Evolutionary conservation across 306 rosid genomes (phyloP), one percentile per base, ranked within the genome.

Genomic region (Vachellia collinsii): DNA sequence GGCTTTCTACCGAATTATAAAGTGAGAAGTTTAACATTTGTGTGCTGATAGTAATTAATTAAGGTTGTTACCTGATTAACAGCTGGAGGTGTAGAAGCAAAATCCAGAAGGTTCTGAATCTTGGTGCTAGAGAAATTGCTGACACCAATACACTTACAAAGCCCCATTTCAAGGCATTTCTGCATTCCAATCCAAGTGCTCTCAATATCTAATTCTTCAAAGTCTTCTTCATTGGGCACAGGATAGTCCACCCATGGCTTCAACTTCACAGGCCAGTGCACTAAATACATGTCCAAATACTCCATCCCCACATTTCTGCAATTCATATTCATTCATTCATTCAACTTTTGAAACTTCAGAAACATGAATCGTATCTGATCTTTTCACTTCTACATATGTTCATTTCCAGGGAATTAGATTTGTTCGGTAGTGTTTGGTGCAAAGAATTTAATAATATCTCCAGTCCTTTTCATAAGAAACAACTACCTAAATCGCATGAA

Each of bases 211-310:
- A 92, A 51, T 3, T 83, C 77, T 72, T 89, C 99, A 80, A 91
- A 94, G 70, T 92, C 97, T 23, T 89, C 92, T 77, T 91, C 97
- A 34, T 83, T 91, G 1, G 97, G 99, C 74, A 94, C 85, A 14
- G 92, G 81, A 67, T 89, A 79, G 72, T 86, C 65, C 64, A 88
- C 92, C 95, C 99, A 85, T 81, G 94, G 93, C 91, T 91, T 94
- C 84, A 94, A 80, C 78, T 90, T 91, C 9, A 92, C 88, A 34
- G 97, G 99, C 99, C 97, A 94, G 82, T 94, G 99, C 85, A 94
- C 97, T 25, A 94, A 78, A 72, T 94, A 94, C 99, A 94, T 79
- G 86, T 94, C 97, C 82, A 94, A 65, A 81, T 92, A 87, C 44
- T 89, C 95, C 97, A 94, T 83, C 5, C 88, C 92, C 76, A 94